A percentile compares a stretch with the other conserved stretches of the same genome.
Conservation (phyloP, 164 flowering plant species). For the Brasenia schreberi region DNA sequence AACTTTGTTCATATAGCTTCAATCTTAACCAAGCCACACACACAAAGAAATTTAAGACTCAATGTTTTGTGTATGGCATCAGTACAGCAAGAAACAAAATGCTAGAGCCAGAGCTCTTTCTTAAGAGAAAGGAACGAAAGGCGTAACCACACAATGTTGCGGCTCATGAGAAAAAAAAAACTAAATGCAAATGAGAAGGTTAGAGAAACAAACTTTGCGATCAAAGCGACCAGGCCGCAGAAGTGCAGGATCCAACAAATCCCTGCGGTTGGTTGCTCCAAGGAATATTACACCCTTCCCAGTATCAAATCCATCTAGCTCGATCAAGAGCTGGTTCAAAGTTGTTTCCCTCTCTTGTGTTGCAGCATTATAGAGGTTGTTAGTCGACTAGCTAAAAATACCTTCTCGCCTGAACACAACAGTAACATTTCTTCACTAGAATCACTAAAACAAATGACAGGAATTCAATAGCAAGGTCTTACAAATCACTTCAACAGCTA, state of each 20-base stretch:
- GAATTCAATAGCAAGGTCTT: background rate
- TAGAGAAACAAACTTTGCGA: slow-evolving; percentile 58
- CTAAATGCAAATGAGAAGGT: background rate
- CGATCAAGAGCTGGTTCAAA: slow-evolving; percentile 87
- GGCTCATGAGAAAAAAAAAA: background rate
- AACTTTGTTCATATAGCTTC: too few species aligned
- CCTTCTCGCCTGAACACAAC: slow-evolving; percentile 71
- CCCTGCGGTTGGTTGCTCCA: slow-evolving; percentile 93
- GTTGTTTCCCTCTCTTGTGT: slow-evolving; percentile 98
- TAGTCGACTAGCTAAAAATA: slow-evolving; percentile 43
- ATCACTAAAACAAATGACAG: background rate
- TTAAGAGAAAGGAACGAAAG: background rate
- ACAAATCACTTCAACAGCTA: background rate
- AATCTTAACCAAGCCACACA: background rate
- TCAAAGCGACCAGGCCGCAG: slow-evolving; percentile 99
- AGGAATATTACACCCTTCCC: slow-evolving; percentile 96
- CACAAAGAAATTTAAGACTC: background rate
- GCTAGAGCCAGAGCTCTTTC: background rate
- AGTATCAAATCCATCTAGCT: slow-evolving; percentile 98
- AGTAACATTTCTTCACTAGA: background rate
- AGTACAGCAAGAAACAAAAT: background rate
- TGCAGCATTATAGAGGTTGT: slow-evolving; percentile 71
- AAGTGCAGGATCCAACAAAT: slow-evolving; percentile 96
- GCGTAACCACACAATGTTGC: background rate
- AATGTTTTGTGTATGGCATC: background rate